Percentiles rank a stretch among this genome's conserved stretches.
Evolutionary conservation across 2,329 filamentous ascomycete species (phyloP).

Genomic region (Gliomastix tumulicola): DNA sequence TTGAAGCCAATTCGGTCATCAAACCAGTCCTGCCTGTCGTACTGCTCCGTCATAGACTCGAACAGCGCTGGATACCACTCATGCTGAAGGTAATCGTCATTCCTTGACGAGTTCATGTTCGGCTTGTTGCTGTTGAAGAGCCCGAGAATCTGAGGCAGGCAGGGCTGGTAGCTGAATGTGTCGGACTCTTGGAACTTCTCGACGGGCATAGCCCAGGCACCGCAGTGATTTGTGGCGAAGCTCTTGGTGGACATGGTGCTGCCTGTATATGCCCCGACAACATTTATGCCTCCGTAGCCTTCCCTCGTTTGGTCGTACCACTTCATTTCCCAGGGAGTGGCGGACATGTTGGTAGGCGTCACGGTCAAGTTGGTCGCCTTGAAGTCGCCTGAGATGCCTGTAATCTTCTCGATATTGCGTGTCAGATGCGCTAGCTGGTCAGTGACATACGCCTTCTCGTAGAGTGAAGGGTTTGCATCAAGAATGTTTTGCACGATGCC

Average conservation of each 20-base stretch:
- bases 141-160: conserved; percentile 18
- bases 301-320: conserved; percentile 9
- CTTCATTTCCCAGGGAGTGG: neutral
- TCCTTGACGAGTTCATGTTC: conserved; percentile 1
- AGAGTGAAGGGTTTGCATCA: conserved; percentile 10
- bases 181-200: conserved; percentile 26
- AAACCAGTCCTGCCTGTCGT: conserved; percentile 9
- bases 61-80: conserved; percentile 9
- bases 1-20: conserved; percentile 12
- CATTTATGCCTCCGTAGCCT: conserved; percentile 24
- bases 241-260: conserved; percentile 28
- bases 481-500: conserved; percentile 16
- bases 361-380: conserved; percentile 4
- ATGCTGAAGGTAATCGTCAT: conserved; percentile 7
- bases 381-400: conserved; percentile 11
- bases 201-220: conserved; percentile 22
- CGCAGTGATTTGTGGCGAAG: conserved; percentile 22
- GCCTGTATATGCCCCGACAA: conserved; percentile 20
- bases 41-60: conserved; percentile 9
- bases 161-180: conserved; percentile 28
- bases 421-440: conserved; percentile 13
- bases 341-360: too few relatives aligned
- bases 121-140: conserved; percentile 10
- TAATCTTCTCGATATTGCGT: conserved; percentile 13
- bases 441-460: conserved; percentile 14